A percentile compares a stretch with the other conserved stretches of the same genome.
These are phyloP conservation scores for Xylaria nigripes DNA, from an alignment of 495 filamentous ascomycete species.

Conservation along the genomic window DNA sequence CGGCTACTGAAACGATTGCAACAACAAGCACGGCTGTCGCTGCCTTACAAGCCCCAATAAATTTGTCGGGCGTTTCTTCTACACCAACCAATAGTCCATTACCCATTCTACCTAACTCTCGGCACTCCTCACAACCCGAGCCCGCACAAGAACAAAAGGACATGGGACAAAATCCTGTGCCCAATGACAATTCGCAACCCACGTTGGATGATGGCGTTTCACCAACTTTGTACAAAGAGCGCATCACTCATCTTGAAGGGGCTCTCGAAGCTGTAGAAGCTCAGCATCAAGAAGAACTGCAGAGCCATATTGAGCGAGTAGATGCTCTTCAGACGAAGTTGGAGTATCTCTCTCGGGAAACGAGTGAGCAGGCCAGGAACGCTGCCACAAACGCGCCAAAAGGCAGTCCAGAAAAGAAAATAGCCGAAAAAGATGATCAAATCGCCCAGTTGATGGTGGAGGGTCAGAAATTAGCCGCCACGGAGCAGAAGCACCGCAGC, in stretches of 20 bases:
- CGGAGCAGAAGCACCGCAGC: conserved; percentile 72
- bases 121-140: conserved; percentile 5
- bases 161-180: not conserved
- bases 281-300: conserved; percentile 69
- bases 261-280: conserved; percentile 53
- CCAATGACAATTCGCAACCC: not conserved
- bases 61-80: not conserved
- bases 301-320: conserved; percentile 79
- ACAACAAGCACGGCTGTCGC: not conserved
- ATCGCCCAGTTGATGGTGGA: conserved; percentile 87
- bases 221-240: conserved; percentile 23
- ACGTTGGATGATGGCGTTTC: not conserved
- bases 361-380: conserved; percentile 60
- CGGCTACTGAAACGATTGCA: not conserved
- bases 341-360: conserved; percentile 73
- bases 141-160: conserved; percentile 1
- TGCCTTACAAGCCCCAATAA: not conserved
- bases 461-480: conserved; percentile 79
- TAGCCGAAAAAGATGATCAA: conserved; percentile 83
- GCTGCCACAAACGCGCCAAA: conserved; percentile 51
- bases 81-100: conserved; percentile 3
- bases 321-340: conserved; percentile 89
- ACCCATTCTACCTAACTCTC: not conserved
- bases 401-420: conserved; percentile 62
- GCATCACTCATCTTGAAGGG: conserved; percentile 43